phyloP scores from a whole-genome alignment of 495 filamentous ascomycete species.

The Penicillium soppii region DNA sequence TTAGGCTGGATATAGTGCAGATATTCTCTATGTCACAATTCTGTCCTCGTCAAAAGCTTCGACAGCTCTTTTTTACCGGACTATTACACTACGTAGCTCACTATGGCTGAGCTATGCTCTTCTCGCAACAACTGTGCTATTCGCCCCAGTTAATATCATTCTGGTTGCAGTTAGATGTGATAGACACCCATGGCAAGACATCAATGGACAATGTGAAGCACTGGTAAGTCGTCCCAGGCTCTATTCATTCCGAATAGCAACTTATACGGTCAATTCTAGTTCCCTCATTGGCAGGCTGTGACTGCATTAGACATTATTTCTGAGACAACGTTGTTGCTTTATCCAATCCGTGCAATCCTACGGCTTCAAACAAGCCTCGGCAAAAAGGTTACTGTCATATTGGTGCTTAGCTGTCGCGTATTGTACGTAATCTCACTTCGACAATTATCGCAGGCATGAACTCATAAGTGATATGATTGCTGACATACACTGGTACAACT shows the following conservation, averaged over 20 bases:
- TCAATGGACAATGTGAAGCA: slow-evolving; percentile 9
- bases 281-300: slow-evolving; percentile 24
- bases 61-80: slow-evolving; percentile 16
- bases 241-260: neutral
- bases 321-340: slow-evolving; percentile 16
- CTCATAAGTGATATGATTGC: neutral
- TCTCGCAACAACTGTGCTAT: slow-evolving; percentile 5
- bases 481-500: neutral
- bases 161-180: slow-evolving; percentile 18
- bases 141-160: slow-evolving; percentile 7
- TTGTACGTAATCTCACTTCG: slow-evolving; percentile 12
- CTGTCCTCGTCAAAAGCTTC: slow-evolving; percentile 16
- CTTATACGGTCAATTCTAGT: slow-evolving; percentile 1
- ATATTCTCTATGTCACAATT: slow-evolving; percentile 16
- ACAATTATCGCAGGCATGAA: too few species aligned
- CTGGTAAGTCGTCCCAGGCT: slow-evolving; percentile 6
- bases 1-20: slow-evolving; percentile 9
- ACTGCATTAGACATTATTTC: slow-evolving; percentile 22
- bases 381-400: slow-evolving; percentile 15
- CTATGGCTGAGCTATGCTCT: slow-evolving; percentile 16
- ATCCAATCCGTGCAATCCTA: slow-evolving; percentile 13
- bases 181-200: slow-evolving; percentile 18
- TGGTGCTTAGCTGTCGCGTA: slow-evolving; percentile 19
- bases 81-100: slow-evolving; percentile 10
- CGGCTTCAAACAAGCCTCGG: slow-evolving; percentile 11